Evolutionary conservation across 257 asterid species (phyloP), one percentile per base, ranked within the genome.

Genomic region (Lycium barbarum): DNA sequence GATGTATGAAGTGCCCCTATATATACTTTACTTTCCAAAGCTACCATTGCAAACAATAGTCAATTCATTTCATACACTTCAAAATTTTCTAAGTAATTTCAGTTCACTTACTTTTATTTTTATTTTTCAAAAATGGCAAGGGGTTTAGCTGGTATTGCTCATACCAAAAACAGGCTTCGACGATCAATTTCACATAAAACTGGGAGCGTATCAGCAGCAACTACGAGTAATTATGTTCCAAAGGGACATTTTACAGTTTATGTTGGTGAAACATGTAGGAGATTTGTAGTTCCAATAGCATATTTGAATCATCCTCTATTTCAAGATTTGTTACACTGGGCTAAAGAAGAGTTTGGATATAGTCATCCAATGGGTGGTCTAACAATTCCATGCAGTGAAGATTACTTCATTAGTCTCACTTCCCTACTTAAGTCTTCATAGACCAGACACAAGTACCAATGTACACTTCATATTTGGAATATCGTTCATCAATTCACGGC

Each of bases 81-180:
- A 79, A 6, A 55, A 3, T 5, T 43, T 66, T 85, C 66, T 66
- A 79, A 40, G 5, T 40, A 40, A 40, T 40, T 40, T 40, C 45
- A 40, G 5, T 40, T 5, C 45, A 40, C 35, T 61, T 61, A 15
- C 2, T 6, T 26, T 12, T 15, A 55, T 7, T 1, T 49, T 0
- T 72, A 26, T 26, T 1, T 35, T 4, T 3, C 1, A 0, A 62
- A 80, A 45, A 92, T 90, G 96, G 95, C 94, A 73, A 88, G 86
- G 13, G 89, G 87, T 86, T 72, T 89, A 43, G 82, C 74, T 4
- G 91, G 92, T 73, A 92, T 91, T 43, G 89, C 90, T 22, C 90
- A 93, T 57, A 93, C 95, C 4, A 93, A 90, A 87, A 89, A 90
- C 86, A 92, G 89, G 79, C 90, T 89, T 17, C 66, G 84, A 1